Evolutionary conservation across 1,284 basidiomycete genomes (phyloP).

Genomic region (Fomes fomentarius): DNA sequence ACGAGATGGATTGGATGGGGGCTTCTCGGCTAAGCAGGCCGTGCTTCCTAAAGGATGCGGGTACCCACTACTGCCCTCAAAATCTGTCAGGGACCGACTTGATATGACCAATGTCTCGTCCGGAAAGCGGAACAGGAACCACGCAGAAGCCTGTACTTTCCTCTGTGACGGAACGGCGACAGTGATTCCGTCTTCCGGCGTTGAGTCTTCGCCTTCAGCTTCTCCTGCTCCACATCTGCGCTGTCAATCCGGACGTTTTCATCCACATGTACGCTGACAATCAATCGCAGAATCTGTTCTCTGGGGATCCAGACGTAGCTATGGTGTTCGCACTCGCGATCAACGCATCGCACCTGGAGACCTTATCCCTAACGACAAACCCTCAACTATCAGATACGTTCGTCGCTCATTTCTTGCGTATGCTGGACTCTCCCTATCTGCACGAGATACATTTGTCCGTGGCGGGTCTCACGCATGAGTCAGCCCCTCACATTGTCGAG

Average conservation of each 20-base stretch:
- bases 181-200: no score
- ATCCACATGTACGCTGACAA: not conserved
- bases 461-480: constrained; percentile 50
- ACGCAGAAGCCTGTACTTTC: no score
- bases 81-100: no score
- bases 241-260: no score
- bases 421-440: constrained; percentile 49
- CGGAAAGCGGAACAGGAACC: not conserved
- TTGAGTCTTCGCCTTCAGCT: no score
- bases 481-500: constrained; percentile 46
- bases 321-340: constrained; percentile 46
- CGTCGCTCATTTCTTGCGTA: constrained; percentile 49
- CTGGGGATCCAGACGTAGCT: constrained; percentile 38
- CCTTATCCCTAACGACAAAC: constrained; percentile 50
- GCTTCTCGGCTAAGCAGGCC: not conserved
- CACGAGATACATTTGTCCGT: constrained; percentile 59
- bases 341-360: constrained; percentile 50
- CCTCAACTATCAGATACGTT: constrained; percentile 50
- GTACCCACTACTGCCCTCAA: no score
- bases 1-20: not conserved
- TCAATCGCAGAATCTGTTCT: constrained; percentile 47
- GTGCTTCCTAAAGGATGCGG: no score
- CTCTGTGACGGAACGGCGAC: no score
- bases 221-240: no score
- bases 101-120: not conserved